Evolutionary conservation across 2,329 filamentous ascomycete genomes (phyloP).

Genomic region (Aspergillus caelatus): DNA sequence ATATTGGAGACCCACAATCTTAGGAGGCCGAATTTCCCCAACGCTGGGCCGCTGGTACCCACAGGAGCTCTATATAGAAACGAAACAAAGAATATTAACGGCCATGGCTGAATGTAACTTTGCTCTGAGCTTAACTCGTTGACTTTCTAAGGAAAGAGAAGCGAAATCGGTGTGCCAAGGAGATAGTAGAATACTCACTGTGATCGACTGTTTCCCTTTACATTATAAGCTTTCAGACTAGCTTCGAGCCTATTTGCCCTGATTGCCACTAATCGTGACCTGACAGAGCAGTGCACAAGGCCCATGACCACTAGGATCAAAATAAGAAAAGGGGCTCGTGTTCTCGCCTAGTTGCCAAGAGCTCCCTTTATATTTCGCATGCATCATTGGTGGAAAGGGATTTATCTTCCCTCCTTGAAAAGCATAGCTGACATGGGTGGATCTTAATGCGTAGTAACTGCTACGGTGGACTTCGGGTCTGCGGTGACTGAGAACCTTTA

Average conservation of each 20-base stretch:
- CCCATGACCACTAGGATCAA: background rate
- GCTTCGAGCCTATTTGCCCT: background rate
- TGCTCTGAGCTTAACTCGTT: background rate
- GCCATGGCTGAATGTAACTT: background rate
- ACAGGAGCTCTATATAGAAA: background rate
- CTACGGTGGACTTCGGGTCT: background rate
- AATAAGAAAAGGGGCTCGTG: background rate
- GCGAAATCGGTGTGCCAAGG: background rate
- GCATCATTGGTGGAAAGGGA: no score
- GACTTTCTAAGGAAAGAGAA: background rate
- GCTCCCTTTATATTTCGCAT: no score
- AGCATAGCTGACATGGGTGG: accelerated
- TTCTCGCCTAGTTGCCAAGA: background rate
- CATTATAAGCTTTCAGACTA: background rate
- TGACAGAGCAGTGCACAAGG: background rate
- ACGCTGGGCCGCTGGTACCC: background rate
- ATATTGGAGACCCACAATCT: background rate
- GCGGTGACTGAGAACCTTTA: background rate
- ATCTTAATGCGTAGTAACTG: background rate
- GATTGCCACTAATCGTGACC: background rate
- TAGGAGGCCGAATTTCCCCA: background rate
- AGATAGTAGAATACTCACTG: no score
- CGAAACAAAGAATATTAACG: background rate
- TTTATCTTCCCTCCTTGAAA: background rate
- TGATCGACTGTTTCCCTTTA: background rate